These are phyloP conservation scores for Saprolegnia diclina DNA, from an alignment of 352 stramenopile species.

Conservation along the genomic window DNA sequence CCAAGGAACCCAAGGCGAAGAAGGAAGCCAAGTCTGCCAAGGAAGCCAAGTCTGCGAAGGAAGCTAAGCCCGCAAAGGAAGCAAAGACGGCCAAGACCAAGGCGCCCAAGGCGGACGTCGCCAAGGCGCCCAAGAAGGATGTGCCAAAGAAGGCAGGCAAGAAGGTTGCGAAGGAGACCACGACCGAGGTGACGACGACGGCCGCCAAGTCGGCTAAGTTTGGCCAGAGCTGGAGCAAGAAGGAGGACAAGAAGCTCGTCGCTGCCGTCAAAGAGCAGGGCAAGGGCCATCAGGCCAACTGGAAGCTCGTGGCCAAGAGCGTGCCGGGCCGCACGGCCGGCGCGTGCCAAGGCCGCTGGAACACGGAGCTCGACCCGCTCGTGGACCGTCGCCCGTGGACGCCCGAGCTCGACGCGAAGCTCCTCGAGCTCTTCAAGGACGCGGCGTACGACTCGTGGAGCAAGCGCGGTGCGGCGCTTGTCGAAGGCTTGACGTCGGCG, in stretches of 20 bases:
- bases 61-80: neutral
- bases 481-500: neutral
- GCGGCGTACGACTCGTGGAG: conserved; percentile 18
- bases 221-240: conserved; percentile 6
- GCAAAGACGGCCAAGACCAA: neutral
- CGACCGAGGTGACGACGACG: neutral
- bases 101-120: neutral
- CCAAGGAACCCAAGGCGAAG: neutral
- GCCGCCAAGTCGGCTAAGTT: conserved; percentile 17
- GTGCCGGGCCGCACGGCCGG: conserved; percentile 9
- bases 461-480: conserved; percentile 10
- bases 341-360: conserved; percentile 23
- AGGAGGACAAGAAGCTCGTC: conserved; percentile 24
- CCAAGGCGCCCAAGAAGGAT: neutral
- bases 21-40: neutral
- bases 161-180: neutral
- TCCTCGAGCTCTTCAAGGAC: conserved; percentile 21
- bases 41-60: neutral
- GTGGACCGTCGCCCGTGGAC: conserved; percentile 20
- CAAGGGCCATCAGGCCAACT: conserved; percentile 21
- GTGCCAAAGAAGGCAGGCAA: neutral
- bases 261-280: conserved; percentile 16
- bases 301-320: conserved; percentile 17
- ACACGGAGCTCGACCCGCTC: conserved; percentile 16
- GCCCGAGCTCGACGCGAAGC: conserved; percentile 17